Evolutionary conservation across 176 grass and related monocot species (phyloP), one percentile per base, ranked within the genome.

Genomic region (Pharus latifolius): DNA sequence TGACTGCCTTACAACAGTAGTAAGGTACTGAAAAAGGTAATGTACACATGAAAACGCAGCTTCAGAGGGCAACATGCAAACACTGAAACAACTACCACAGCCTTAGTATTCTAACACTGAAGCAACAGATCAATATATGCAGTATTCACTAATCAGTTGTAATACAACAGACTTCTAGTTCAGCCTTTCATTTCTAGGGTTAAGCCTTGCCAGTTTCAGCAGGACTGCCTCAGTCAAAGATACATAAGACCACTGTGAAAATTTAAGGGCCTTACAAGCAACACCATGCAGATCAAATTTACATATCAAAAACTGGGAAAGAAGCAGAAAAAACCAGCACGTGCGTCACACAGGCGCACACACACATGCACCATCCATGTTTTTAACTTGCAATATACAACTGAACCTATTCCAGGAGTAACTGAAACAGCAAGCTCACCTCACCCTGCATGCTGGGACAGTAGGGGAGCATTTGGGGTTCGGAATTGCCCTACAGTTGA

Each of bases 401-500:
- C 70, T 61, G 76, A 78, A 92, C 65, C 80, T 76, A 83, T 55
- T 51, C 46, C 70, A 67, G 58, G 56, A 75, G 76, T 55, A 63
- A 67, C 33, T 44, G 70, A 49, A 83, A 56, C 79, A 67, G n/a
- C 56, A 63, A 34, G 60, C 69, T 94, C 90, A 99, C 75, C 87
- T 68, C 35, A 99, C 95, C 76, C 90, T 84, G 82, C 87, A 99
- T 5, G 90, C 70, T 56, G 95, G 90, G 49, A 91, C 83, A 55
- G 84, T 63, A 46, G 72, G 82, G 19, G 86, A 67, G 69, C 90
- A 99, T 60, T 90, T 93, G 12, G 79, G 60, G 17, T 75, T 90
- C 0, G 95, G 78, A 66, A 80, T 90, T 27, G 95, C 78, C 63
- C 90, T 89, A n/a, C 85, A 99, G 69, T 86, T 84, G 60, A 82